A percentile compares a stretch with the other conserved stretches of the same genome.
These are phyloP conservation scores for Neurospora sp. DNA, from an alignment of 2,329 filamentous ascomycete genomes.

Conservation along the genomic window DNA sequence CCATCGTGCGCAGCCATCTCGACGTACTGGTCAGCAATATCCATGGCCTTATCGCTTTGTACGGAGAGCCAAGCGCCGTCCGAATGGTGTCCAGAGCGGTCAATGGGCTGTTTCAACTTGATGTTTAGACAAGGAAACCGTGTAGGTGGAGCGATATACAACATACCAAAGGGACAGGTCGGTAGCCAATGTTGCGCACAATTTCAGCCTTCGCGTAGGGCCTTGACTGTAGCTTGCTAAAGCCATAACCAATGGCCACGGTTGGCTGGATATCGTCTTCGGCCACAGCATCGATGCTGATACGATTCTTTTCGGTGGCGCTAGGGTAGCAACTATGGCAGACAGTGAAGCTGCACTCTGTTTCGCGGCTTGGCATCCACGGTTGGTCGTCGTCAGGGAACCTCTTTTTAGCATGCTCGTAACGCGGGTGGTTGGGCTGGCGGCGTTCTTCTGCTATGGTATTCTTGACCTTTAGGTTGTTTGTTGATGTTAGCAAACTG, in stretches of 20 bases:
- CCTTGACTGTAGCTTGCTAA: conserved; percentile 32
- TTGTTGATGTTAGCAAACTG: conserved; percentile 6
- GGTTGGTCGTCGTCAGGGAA: conserved; percentile 11
- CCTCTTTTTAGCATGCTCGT: conserved; percentile 2
- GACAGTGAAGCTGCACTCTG: conserved; percentile 40
- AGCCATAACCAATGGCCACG: conserved; percentile 42
- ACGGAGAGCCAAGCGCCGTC: not conserved
- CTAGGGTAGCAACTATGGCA: conserved; percentile 40
- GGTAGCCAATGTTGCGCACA: conserved; percentile 30
- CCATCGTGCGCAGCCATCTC: not conserved
- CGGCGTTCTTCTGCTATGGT: conserved; percentile 21
- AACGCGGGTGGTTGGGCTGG: not conserved
- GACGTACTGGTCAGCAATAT: conserved; percentile 2
- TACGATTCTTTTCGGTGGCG: conserved; percentile 32
- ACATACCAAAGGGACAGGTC: conserved; percentile 26
- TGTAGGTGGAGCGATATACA: conserved; percentile 6
- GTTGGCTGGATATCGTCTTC: conserved; percentile 39
- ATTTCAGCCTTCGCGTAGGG: conserved; percentile 32
- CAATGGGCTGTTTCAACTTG: conserved; percentile 7
- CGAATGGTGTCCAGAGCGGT: not conserved
- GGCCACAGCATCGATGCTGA: conserved; percentile 41
- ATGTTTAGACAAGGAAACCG: conserved; percentile 2
- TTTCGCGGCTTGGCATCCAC: conserved; percentile 17
- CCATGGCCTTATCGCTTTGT: not conserved
- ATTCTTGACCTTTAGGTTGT: conserved; percentile 21